phyloP scores from a whole-genome alignment of 225 moss, liverwort and hornwort genomes.

The Pleurozium schreberi region DNA sequence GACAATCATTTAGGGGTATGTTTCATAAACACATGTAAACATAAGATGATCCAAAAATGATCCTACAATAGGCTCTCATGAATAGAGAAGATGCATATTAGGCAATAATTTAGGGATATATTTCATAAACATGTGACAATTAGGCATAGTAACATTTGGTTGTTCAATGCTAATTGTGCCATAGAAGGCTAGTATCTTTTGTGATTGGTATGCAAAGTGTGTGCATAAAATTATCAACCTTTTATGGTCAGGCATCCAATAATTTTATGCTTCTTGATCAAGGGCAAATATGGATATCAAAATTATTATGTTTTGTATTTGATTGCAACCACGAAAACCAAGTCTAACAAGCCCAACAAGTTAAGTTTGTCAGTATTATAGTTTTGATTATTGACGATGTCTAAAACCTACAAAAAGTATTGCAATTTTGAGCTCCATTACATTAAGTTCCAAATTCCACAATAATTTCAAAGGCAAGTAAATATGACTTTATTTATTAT shows the following conservation, averaged over 20 bases:
- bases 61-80: background rate
- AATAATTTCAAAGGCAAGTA: background rate
- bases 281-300: background rate
- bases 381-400: background rate
- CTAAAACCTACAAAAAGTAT: background rate
- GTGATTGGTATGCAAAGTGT: background rate
- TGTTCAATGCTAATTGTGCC: background rate
- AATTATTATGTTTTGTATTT: background rate
- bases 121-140: background rate
- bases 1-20: background rate
- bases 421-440: background rate
- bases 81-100: too few species aligned
- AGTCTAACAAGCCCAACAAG: background rate
- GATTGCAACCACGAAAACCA: background rate
- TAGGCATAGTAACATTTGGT: too few species aligned
- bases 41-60: background rate
- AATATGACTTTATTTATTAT: too few species aligned
- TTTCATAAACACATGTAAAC: background rate
- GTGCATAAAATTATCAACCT: background rate
- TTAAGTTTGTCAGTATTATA: background rate
- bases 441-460: background rate
- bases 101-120: background rate
- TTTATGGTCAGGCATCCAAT: background rate
- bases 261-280: background rate
- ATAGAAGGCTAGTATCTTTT: background rate